phyloP scores from a whole-genome alignment of 2,329 filamentous ascomycete genomes.

The Magnaporthales sp. region DNA sequence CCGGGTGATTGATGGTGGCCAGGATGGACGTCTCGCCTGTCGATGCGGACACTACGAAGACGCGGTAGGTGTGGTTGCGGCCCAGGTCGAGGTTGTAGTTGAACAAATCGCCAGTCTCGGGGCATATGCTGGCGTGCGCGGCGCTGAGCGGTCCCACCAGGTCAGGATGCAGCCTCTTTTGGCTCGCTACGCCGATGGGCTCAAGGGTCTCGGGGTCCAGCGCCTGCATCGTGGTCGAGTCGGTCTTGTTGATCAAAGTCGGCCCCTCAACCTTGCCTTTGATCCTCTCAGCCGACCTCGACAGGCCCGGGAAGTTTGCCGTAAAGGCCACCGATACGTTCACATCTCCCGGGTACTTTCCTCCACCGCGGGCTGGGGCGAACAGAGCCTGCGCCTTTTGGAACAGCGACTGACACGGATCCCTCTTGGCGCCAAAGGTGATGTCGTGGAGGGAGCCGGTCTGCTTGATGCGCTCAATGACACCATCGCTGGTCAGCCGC shows the following conservation, averaged over 20 bases:
- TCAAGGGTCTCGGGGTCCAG: conserved; percentile 7
- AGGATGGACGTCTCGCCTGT: conserved; percentile 63
- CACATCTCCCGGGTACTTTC: background rate
- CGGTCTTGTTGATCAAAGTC: conserved; percentile 8
- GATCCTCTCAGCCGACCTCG: background rate
- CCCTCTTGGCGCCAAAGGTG: conserved; percentile 8
- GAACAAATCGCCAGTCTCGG: conserved; percentile 20
- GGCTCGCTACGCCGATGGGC: conserved; percentile 4
- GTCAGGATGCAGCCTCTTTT: conserved; percentile 4
- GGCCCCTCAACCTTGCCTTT: background rate
- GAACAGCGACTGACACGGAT: conserved; percentile 7
- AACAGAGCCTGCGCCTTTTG: conserved; percentile 6
- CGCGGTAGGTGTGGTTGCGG: conserved; percentile 50
- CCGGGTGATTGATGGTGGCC: conserved; percentile 48
- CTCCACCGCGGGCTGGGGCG: background rate
- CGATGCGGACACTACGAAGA: conserved; percentile 56
- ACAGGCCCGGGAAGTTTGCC: conserved; percentile 6
- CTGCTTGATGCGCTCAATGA: conserved; percentile 69
- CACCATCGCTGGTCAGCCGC: conserved; percentile 41
- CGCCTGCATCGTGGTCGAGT: conserved; percentile 5
- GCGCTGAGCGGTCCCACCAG: conserved; percentile 5
- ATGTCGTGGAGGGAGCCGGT: conserved; percentile 65
- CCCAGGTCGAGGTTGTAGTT: conserved; percentile 15
- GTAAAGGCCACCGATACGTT: conserved; percentile 5
- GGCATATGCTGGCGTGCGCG: conserved; percentile 5